phyloP scores from a whole-genome alignment of 352 stramenopile genomes.

The Elongisporangium undulatum region DNA sequence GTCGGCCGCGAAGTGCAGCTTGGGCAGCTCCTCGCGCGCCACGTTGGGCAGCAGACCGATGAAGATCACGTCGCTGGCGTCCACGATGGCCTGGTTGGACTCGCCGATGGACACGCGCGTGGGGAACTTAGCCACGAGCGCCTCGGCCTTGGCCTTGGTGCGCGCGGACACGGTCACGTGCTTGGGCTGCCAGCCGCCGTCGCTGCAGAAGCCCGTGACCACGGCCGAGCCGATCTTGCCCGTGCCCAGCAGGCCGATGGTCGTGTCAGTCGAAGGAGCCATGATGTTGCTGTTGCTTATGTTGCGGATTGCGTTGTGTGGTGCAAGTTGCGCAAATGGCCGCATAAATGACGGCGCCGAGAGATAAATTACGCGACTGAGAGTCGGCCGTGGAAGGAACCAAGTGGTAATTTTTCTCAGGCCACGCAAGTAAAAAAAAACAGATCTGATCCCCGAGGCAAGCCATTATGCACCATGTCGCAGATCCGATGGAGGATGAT shows the following conservation, averaged over 20 bases:
- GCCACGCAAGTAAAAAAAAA: neutral
- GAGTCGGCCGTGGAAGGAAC: no score
- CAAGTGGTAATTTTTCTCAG: neutral
- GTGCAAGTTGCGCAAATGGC: neutral
- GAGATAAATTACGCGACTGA: neutral
- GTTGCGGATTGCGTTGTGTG: neutral
- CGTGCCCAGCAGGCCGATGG: slow-evolving; percentile 73
- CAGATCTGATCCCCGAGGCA: neutral
- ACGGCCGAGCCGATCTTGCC: slow-evolving; percentile 87
- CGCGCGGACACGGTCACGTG: slow-evolving; percentile 68
- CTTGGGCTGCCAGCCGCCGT: slow-evolving; percentile 70
- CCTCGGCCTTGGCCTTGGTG: slow-evolving; percentile 72
- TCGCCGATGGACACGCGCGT: slow-evolving; percentile 53
- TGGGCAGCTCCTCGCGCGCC: slow-evolving; percentile 61
- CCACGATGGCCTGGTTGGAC: slow-evolving; percentile 80
- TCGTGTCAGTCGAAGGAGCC: slow-evolving; percentile 48
- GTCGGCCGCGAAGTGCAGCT: slow-evolving; percentile 53
- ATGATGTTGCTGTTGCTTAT: slow-evolving; percentile 13
- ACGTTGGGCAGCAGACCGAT: slow-evolving; percentile 73
- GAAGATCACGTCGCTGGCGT: slow-evolving; percentile 81
- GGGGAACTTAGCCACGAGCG: slow-evolving; percentile 66
- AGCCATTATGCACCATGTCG: neutral
- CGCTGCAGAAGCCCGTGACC: slow-evolving; percentile 76
- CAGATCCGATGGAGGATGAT: neutral
- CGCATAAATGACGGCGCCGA: neutral